These are phyloP conservation scores for Pleurotus djamor DNA, from an alignment of 768 basidiomycete genomes.

Conservation along the genomic window DNA sequence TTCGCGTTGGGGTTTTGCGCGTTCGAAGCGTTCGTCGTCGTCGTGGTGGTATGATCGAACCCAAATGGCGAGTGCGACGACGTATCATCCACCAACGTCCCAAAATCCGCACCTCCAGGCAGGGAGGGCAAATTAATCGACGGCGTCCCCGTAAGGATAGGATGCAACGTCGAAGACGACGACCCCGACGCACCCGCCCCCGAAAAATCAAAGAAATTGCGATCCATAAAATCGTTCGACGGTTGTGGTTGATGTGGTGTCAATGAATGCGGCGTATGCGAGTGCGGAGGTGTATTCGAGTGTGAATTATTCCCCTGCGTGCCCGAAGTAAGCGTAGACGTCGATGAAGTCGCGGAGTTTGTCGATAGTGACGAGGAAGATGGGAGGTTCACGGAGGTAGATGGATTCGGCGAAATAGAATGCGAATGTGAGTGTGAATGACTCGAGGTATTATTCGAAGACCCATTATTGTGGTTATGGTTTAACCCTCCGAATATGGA, in stretches of 20 bases:
- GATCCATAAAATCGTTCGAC: too few relatives aligned
- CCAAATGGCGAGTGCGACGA: constrained; percentile 15
- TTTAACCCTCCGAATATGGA: constrained; percentile 34
- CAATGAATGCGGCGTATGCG: background rate
- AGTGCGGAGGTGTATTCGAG: background rate
- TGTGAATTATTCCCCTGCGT: background rate
- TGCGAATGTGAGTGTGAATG: background rate
- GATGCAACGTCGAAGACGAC: too few relatives aligned
- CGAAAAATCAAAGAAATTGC: constrained; percentile 10
- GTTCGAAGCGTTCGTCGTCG: too few relatives aligned
- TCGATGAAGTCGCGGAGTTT: background rate
- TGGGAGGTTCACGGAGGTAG: too few relatives aligned
- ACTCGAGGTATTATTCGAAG: background rate
- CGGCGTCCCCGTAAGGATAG: constrained; percentile 12
- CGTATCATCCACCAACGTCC: background rate
- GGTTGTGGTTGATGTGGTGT: too few relatives aligned
- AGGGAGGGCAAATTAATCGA: constrained; percentile 30
- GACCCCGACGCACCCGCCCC: too few relatives aligned
- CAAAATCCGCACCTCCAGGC: constrained; percentile 20
- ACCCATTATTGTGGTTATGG: constrained; percentile 21
- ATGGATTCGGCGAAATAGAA: background rate
- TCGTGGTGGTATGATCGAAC: too few relatives aligned
- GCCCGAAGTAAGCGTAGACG: background rate
- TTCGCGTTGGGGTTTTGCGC: too few relatives aligned
- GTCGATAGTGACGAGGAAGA: background rate